phyloP scores from a whole-genome alignment of 2,329 filamentous ascomycete genomes.

The Diaporthe capsici region DNA sequence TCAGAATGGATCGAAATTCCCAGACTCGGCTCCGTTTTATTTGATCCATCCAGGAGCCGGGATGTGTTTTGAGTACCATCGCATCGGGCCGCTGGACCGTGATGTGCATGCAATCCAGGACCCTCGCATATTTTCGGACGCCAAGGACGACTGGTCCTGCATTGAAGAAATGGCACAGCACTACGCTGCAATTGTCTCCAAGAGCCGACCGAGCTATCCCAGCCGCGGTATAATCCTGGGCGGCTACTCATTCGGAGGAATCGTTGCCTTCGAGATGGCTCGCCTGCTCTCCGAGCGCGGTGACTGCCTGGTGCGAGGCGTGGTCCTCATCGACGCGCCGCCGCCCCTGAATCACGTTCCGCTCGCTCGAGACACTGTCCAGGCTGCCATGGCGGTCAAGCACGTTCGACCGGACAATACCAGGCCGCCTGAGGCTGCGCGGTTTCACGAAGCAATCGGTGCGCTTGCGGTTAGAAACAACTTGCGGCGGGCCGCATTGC shows the following conservation, averaged over 20 bases:
- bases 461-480: conserved; percentile 11
- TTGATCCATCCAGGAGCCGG: conserved; percentile 2
- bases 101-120: neutral
- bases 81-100: neutral
- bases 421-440: neutral
- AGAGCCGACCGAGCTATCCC: neutral
- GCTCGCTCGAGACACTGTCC: neutral
- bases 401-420: neutral
- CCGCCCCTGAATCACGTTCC: neutral
- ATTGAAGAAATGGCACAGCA: neutral
- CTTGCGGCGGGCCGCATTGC: neutral
- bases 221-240: neutral
- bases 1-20: neutral
- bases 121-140: neutral
- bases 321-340: conserved; percentile 14
- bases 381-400: neutral
- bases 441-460: neutral
- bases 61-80: conserved; percentile 9
- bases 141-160: neutral
- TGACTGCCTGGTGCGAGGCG: neutral
- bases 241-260: neutral
- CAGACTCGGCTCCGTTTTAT: neutral
- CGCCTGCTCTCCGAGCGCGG: neutral
- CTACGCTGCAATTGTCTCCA: neutral
- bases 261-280: conserved; percentile 21